phyloP scores from a whole-genome alignment of 371 early-diverging fungal species.

The Mortierella sp. region DNA sequence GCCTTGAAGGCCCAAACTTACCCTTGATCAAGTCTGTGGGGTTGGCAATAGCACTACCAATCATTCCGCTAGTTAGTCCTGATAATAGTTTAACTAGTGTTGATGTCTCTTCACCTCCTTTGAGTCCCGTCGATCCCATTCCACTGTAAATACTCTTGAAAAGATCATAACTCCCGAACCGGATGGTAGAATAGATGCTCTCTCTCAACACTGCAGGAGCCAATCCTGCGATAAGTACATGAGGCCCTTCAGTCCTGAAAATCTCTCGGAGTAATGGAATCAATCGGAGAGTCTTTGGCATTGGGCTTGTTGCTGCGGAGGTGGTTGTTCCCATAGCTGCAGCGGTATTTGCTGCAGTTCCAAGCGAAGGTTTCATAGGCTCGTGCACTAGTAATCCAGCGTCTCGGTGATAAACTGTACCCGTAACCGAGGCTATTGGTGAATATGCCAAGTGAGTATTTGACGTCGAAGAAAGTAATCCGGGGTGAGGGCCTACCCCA shows the following conservation, averaged over 20 bases:
- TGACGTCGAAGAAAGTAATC: slow-evolving; percentile 6
- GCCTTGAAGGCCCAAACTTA: background rate
- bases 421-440: slow-evolving; percentile 13
- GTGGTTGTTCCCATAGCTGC: background rate
- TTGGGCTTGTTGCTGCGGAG: background rate
- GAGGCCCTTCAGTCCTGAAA: slow-evolving; percentile 46
- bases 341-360: background rate
- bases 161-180: slow-evolving; percentile 68
- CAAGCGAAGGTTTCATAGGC: slow-evolving; percentile 1
- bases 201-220: slow-evolving; percentile 66
- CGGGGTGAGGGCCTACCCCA: background rate
- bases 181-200: slow-evolving; percentile 64
- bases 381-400: slow-evolving; percentile 23
- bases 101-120: slow-evolving; percentile 39
- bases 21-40: slow-evolving; percentile 68
- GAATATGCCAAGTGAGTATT: slow-evolving; percentile 23
- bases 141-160: slow-evolving; percentile 58
- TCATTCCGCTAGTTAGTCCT: slow-evolving; percentile 60
- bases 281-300: slow-evolving; percentile 24
- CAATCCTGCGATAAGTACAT: slow-evolving; percentile 61
- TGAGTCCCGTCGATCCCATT: slow-evolving; percentile 23
- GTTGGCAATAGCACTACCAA: slow-evolving; percentile 64
- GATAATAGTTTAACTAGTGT: slow-evolving; percentile 57
- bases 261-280: slow-evolving; percentile 33
- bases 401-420: slow-evolving; percentile 19